Evolutionary conservation across 768 basidiomycete genomes (phyloP), one percentile per base, ranked within the genome.

Genomic region (Calocybe gangraenosa): DNA sequence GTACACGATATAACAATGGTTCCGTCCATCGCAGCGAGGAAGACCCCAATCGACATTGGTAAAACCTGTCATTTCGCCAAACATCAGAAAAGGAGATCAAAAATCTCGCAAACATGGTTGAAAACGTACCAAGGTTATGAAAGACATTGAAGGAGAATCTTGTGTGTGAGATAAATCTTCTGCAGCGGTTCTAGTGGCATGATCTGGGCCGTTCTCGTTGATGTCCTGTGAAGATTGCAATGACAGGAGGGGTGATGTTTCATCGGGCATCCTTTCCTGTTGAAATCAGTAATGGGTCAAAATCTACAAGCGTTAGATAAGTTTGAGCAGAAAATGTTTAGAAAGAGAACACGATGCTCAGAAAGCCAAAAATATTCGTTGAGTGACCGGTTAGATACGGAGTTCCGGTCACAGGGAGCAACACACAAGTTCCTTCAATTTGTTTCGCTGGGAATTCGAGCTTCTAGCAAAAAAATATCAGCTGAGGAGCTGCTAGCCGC

Each of bases 1-100:
- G 44, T 53, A 71, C 70, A 75, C 7, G 75, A 71, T 15, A 72
- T 66, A 23, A 78, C 67, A 14, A 77, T 74, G 1, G 74, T 78
- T 34, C 63, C 66, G 49, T 78, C 74, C 69, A 75, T 70, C 8
- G 75, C 75, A 11, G 63, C 56, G 3, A 78, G 60, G 41, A 76
- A 71, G 7, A 72, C 68, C 2, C 74, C 74, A 22, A 76, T 59
- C 11, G 71, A 66, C 71, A 76, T 70, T 7, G 75, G 72, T 48
- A 74, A 57, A 10, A 76, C 49, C 74, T 74, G 13, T 46, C 3
- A 20, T 5, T 37, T 23, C n/a, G n/a, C n/a, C n/a, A n/a, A n/a
- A 28, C 30, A 35, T 42, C 20, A 47, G 33, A 20, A n/a, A n/a
- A n/a, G n/a, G n/a, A n/a, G n/a, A n/a, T n/a, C n/a, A n/a, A n/a